Evolutionary conservation across 148 eudicot genomes (phyloP), one percentile per base, ranked within the genome.

Genomic region (Drosera capensis): DNA sequence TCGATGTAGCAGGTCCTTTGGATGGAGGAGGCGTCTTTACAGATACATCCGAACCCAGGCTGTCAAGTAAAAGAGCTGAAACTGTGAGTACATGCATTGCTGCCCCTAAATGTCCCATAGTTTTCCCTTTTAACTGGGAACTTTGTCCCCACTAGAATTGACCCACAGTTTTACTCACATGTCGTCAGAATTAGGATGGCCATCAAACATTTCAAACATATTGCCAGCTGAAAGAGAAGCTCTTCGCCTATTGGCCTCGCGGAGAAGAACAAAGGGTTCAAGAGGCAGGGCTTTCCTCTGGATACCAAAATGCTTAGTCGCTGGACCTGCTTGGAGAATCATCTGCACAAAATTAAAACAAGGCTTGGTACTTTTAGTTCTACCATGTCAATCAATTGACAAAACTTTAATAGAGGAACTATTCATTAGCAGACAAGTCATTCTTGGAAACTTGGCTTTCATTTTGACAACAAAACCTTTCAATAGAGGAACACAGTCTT

Each of bases 211-310:
- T 68, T 88, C 96, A 28, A 21, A 65, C 62, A 75, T 23, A 71
- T 83, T 80, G 54, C 94, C 94, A 69, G 71, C 77, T 56, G 96
- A 88, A 15, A 77, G 75, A 28, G 96, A 83, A 53, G 86, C 92
- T 62, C 96, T 83, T 57, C 86, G 69, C 53, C 84, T 76, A 61
- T 88, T 88, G 64, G 96, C 96, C 68, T 83, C 96, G 17, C 94
- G 80, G 43, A 88, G 63, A 49, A 88, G 92, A 50, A 77, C 62
- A 35, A 83, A 75, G 45, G 96, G 96, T 63, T 88, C 96, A 35
- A 83, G 73, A 35, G 96, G 96, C 53, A 88, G 71, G 20, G 74
- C 71, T 58, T 88, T 88, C 70, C 86, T 80, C 70, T 77, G 92
- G 49, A 88, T 88, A 47, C 94, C 94, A 57, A 83, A 83, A 55